A percentile compares a stretch with the other conserved stretches of the same genome.
Evolutionary conservation across 2,329 filamentous ascomycete species (phyloP).

Genomic region (Chaetomium strumarium): DNA sequence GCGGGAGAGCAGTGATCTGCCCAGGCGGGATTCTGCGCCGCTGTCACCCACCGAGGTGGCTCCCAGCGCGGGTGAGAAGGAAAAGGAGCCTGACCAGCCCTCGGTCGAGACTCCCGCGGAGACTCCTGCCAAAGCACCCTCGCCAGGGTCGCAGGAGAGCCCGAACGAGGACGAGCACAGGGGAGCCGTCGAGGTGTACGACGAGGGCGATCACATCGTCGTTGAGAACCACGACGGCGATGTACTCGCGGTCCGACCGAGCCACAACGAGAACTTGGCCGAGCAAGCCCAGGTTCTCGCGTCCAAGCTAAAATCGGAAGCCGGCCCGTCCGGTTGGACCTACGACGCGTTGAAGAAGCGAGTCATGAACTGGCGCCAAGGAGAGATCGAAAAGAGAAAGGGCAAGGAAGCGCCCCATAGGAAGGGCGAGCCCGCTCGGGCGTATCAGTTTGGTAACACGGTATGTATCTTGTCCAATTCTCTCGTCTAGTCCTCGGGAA

Average conservation of each 20-base stretch:
- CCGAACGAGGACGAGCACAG: neutral
- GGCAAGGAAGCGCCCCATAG: constrained; percentile 50
- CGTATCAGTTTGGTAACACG: constrained; percentile 80
- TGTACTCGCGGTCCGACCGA: constrained; percentile 61
- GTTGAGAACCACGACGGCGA: constrained; percentile 86
- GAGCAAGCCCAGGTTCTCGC: constrained; percentile 26
- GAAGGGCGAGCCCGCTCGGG: constrained; percentile 66
- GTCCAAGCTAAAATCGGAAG: constrained; percentile 31
- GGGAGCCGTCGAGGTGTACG: constrained; percentile 59
- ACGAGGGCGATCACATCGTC: constrained; percentile 73
- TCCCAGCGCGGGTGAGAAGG: neutral
- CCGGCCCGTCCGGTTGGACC: constrained; percentile 35
- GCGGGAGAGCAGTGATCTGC: constrained; percentile 13
- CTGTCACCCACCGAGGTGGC: constrained; percentile 14
- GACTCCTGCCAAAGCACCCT: constrained; percentile 3
- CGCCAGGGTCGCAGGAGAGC: neutral
- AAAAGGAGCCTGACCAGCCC: constrained; percentile 7
- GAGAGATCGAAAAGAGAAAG: constrained; percentile 58
- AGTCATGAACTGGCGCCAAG: constrained; percentile 48
- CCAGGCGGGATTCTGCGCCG: constrained; percentile 24
- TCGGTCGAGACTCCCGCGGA: constrained; percentile 9
- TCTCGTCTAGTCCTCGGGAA: neutral
- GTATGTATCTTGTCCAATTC: constrained; percentile 37
- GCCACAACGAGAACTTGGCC: constrained; percentile 18
- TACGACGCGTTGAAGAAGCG: constrained; percentile 44